Evolutionary conservation across 306 rosid species (phyloP), one percentile per base, ranked within the genome.

Genomic region (Datisca glomerata): DNA sequence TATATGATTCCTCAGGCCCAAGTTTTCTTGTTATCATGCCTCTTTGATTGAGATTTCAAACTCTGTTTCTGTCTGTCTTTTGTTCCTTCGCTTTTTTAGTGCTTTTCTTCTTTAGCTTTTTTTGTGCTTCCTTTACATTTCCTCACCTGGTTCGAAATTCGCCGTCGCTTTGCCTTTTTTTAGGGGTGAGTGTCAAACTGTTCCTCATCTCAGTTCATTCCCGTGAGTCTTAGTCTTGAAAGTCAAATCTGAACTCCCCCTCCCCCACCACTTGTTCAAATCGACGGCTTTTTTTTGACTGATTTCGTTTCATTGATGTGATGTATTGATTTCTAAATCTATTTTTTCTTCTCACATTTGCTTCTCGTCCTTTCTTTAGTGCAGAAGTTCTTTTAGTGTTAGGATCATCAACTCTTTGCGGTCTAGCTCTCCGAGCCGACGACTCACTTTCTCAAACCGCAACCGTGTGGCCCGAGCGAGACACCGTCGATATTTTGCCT

Each of bases 211-310:
- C 28, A 1, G 12, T 0, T 9, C 14, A 18, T 49, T 38, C 16
- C 21, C 17, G 38, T 46, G 48, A 46, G 53, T 38, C 3, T 22
- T 15, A 16, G 35, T 19, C 42, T 23, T 32, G 2, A 10, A 18
- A 27, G 70, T 64, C 75, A 44, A 56, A 60, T 46, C 65, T 31
- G 6, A 46, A 20, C 58, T 11, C 36, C 3, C 43, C 19, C 45
- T 17, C 23, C 14, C n/a, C n/a, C n/a, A n/a, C n/a, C n/a, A 41
- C 56, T 28, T 42, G 19, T 38, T 24, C 19, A 49, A 17, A 69
- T 59, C 78, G 80, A 72, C 86, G 81, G 80, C 70, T 64, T 16
- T 43, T 56, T 19, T 47, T 35, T 49, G 60, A 66, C 61, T 42
- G 53, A 43, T 74, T 67, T 65, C 60, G 19, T 41, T 24, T 32